These are phyloP conservation scores for Fusarium nodosum DNA, from an alignment of 2,329 filamentous ascomycete species.

Conservation along the genomic window DNA sequence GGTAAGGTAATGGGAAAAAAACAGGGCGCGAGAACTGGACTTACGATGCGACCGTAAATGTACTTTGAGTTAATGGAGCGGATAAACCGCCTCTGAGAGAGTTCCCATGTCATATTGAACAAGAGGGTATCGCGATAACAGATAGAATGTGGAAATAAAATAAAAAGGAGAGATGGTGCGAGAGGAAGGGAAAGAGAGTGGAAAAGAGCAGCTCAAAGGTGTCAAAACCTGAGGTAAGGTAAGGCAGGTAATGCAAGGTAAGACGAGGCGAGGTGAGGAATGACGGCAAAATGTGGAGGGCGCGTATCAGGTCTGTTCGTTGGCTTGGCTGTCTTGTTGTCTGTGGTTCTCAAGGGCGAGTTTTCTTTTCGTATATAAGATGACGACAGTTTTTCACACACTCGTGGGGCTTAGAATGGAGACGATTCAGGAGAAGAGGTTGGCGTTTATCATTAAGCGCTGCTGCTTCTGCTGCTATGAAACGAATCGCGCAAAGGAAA, in stretches of 20 bases:
- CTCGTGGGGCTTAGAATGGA: constrained; percentile 24
- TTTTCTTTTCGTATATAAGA: constrained; percentile 21
- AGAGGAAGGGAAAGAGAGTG: neutral
- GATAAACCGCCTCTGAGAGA: constrained; percentile 43
- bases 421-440: constrained; percentile 1
- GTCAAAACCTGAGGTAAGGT: neutral
- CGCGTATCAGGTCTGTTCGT: constrained; percentile 7
- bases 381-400: constrained; percentile 40
- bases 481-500: neutral
- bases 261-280: constrained; percentile 1
- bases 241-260: neutral
- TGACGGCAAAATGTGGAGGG: constrained; percentile 1
- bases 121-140: constrained; percentile 11
- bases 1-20: constrained; percentile 17
- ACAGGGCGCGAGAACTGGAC: constrained; percentile 20
- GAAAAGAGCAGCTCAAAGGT: constrained; percentile 20
- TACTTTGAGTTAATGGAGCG: constrained; percentile 45
- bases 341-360: constrained; percentile 28
- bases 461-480: neutral
- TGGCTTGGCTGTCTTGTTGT: too few relatives aligned
- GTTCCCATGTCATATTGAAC: constrained; percentile 42
- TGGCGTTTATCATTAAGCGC: neutral
- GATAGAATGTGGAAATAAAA: neutral
- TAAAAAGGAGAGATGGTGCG: constrained; percentile 11
- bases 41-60: constrained; percentile 45